Percentiles rank a stretch among this genome's conserved stretches.
Evolutionary conservation across 2,329 filamentous ascomycete species (phyloP).

Genomic region (Gaeumannomyces tritici): DNA sequence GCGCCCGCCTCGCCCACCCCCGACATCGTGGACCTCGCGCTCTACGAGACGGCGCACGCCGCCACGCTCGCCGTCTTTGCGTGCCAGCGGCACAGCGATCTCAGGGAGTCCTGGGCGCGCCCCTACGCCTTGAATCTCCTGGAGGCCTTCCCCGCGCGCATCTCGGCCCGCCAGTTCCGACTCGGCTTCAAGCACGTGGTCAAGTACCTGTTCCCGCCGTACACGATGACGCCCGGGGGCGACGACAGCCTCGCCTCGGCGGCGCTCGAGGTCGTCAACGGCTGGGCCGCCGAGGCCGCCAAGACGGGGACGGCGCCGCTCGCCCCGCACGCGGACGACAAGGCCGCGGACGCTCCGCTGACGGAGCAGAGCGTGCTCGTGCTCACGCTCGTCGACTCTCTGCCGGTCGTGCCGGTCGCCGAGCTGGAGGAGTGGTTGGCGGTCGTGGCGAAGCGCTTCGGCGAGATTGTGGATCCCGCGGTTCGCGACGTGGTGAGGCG

Average conservation of each 20-base stretch:
- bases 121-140: conserved; percentile 80
- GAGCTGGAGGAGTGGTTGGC: conserved; percentile 76
- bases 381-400: conserved; percentile 67
- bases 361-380: conserved; percentile 73
- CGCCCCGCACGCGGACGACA: conserved; percentile 19
- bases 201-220: conserved; percentile 70
- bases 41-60: conserved; percentile 87
- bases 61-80: conserved; percentile 72
- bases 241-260: conserved; percentile 54
- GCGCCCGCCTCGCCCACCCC: conserved; percentile 16
- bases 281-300: conserved; percentile 43
- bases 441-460: conserved; percentile 57
- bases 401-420: conserved; percentile 62
- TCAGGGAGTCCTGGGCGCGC: conserved; percentile 58
- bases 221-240: too few species aligned
- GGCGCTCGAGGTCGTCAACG: conserved; percentile 67
- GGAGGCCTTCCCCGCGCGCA: conserved; percentile 64
- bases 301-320: conserved; percentile 34
- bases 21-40: conserved; percentile 35
- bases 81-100: conserved; percentile 63
- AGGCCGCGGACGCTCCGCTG: conserved; percentile 24
- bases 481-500: conserved; percentile 58
- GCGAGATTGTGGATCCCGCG: conserved; percentile 47
- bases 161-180: conserved; percentile 79
- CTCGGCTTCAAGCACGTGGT: conserved; percentile 81